Base-by-base conservation (phyloP, 139 green algal species). In the Pleodorina starrii region DNA sequence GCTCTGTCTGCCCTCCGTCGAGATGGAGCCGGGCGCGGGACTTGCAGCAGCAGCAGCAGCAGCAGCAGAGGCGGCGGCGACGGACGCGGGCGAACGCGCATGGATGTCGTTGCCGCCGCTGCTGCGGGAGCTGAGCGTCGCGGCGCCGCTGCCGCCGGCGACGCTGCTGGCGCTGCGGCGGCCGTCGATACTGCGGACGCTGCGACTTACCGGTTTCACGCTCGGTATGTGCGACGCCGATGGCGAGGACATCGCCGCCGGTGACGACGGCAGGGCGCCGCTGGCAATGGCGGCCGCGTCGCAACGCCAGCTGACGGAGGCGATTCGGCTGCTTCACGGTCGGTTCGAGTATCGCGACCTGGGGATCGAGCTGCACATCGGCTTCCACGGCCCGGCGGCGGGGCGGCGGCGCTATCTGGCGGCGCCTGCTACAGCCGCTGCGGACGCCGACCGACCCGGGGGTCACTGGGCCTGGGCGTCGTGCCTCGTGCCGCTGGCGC, bases 301-400 rank as follows among this genome's bases (percentile, higher is more conserved):
- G 19, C 9, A 25, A 4, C 43, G 27, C 10, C 9, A n/a, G 35
- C 29, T 69, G 50, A 27, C 76, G 48, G 50, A 32, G 48, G 48
- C 50, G 32, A 17, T 69, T 5, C 14, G 16, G 2, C 21, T 69
- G 48, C 36, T 71, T 6, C 29, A 40, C 12, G 76, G 76, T 5
- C 76, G 76, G 0, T 84, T 84, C 32, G 76, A 46, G 32, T 71
- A 84, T 21, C 76, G 76, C 2, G 76, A 84, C 51, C 76, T 84
- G 7, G 76, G 76, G 0, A 84, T 84, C 32, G 76, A 84, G 36
- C 51, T 84, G 29, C 76, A 84, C 25, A 17, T 84, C 5, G 76
- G 76, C 17, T 84, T 84, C 76, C 54, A 36, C 29, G 73, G 43
- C 40, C 9, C 25, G 42, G 25, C 44, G 46, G 44, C 74, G 21